Evolutionary conservation across 192 early-diverging fungal genomes (phyloP), one percentile per base, ranked within the genome.

Genomic region (Allomyces javanicus): DNA sequence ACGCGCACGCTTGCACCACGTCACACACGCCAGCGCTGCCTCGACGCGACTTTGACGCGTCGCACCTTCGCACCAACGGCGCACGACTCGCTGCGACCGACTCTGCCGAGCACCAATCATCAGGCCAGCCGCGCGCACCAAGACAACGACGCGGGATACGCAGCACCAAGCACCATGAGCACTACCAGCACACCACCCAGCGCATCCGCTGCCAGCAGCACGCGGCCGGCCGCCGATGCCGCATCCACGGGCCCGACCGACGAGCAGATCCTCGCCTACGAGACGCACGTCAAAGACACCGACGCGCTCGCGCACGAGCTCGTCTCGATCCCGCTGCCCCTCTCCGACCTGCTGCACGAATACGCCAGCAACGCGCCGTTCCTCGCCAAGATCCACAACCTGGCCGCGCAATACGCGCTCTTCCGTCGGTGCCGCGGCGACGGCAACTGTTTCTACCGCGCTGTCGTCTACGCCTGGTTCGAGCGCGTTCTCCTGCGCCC

Each of bases 381-480:
- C 63, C 63, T 69, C 19, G 66, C 74, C 24, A 84, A 84, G 62
- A 78, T 84, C 26, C 71, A 84, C 80, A 79, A 78, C 63, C 63
- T 84, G 33, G 62, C 67, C 22, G 66, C 71, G 9, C 65, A 73
- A 4, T 76, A 82, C 65, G 67, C 73, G 55, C 71, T 69, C 63
- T 78, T 84, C 67, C 71, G 83, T 61, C 70, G 75, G 45, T 82
- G 79, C 64, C 73, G 83, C 64, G 83, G 83, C 9, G 83, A 84
- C 76, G 83, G 80, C 55, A 84, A 82, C 65, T 84, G 83, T 67
- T 84, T 84, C 64, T 84, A 81, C 67, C 67, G 83, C 74, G 83
- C 83, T 7, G 75, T 84, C 68, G 77, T 72, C 17, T 84, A 82
- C 75, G 83, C 83, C 6, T 84, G 80, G 80, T 84, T 84, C 65